Conservation (phyloP, 1,139 yeast species). For the Meyerozyma elateridarum region DNA sequence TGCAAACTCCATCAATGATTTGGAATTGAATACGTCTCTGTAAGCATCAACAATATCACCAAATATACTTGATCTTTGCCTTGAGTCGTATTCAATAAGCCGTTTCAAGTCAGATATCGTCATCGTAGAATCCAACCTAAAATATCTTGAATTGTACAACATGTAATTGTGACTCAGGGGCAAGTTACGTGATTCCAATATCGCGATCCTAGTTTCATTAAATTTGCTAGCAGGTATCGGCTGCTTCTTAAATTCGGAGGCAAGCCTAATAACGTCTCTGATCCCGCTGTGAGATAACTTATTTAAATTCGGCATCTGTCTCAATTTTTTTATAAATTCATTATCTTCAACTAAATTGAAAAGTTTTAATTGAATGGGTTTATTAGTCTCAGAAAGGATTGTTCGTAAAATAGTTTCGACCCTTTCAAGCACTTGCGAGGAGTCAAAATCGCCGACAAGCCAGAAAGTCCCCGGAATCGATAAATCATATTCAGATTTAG, state of each 20-base stretch:
- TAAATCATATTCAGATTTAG: conserved; percentile 10
- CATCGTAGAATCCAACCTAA: conserved; percentile 25
- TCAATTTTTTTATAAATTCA: conserved; percentile 8
- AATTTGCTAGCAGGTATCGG: too few relatives aligned
- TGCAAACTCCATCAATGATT: conserved; percentile 20
- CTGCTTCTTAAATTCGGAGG: too few relatives aligned
- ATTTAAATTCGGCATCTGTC: conserved; percentile 12
- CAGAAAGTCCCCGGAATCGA: conserved; percentile 38
- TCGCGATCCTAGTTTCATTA: too few relatives aligned
- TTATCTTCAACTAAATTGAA: conserved; percentile 12
- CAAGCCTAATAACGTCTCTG: background rate
- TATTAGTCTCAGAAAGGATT: conserved; percentile 18
- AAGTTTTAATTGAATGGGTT: conserved; percentile 34
- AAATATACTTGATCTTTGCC: conserved; percentile 29
- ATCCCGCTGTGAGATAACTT: conserved; percentile 14
- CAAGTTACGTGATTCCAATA: conserved; percentile 22
- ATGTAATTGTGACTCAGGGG: conserved; percentile 34
- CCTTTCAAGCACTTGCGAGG: conserved; percentile 34
- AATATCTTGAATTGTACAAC: conserved; percentile 40
- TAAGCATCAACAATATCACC: conserved; percentile 27
- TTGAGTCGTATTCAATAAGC: conserved; percentile 32
- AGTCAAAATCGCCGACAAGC: conserved; percentile 52
- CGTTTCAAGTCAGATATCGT: conserved; percentile 20
- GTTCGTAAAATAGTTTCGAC: conserved; percentile 28
- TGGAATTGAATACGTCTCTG: conserved; percentile 22